Conservation (phyloP, 495 filamentous ascomycete genomes). For the Lophiotrema nucula region DNA sequence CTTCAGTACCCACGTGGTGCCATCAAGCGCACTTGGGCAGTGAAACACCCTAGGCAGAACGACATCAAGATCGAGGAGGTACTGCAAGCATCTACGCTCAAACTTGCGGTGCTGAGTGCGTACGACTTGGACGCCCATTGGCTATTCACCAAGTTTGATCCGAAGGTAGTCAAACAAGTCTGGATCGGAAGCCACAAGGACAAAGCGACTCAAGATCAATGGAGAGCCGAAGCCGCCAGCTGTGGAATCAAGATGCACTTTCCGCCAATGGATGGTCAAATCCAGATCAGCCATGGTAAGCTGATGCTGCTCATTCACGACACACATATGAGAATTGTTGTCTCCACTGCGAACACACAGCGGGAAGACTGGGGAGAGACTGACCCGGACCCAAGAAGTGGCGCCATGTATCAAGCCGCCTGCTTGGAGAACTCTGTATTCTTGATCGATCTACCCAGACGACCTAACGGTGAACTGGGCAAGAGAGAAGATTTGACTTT, state of each 20-base stretch:
- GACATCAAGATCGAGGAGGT: constrained; percentile 93
- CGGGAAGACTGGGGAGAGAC: constrained; percentile 83
- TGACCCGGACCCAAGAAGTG: constrained; percentile 53
- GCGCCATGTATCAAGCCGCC: constrained; percentile 2
- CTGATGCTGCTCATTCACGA: constrained; percentile 76
- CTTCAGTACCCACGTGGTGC: constrained; percentile 67
- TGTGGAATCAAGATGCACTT: constrained; percentile 66
- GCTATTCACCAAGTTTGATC: constrained; percentile 62
- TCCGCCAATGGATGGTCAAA: constrained; percentile 66
- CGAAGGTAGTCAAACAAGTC: constrained; percentile 55
- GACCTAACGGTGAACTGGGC: constrained; percentile 38
- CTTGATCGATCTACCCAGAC: constrained; percentile 76
- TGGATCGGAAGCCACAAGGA: constrained; percentile 67
- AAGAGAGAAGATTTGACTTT: constrained; percentile 46
- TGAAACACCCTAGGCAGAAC: constrained; percentile 55
- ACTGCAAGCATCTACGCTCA: constrained; percentile 66
- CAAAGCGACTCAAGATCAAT: constrained; percentile 31
- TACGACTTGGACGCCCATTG: constrained; percentile 82
- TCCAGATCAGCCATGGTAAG: constrained; percentile 84
- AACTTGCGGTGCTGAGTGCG: constrained; percentile 78
- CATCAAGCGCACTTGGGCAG: constrained; percentile 80
- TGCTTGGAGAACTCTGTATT: constrained; percentile 57
- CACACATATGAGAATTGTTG: constrained; percentile 65
- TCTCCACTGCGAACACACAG: constrained; percentile 81
- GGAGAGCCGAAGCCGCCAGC: constrained; percentile 45